phyloP scores from a whole-genome alignment of 805 yeast genomes.

The Kuraishia borneana region DNA sequence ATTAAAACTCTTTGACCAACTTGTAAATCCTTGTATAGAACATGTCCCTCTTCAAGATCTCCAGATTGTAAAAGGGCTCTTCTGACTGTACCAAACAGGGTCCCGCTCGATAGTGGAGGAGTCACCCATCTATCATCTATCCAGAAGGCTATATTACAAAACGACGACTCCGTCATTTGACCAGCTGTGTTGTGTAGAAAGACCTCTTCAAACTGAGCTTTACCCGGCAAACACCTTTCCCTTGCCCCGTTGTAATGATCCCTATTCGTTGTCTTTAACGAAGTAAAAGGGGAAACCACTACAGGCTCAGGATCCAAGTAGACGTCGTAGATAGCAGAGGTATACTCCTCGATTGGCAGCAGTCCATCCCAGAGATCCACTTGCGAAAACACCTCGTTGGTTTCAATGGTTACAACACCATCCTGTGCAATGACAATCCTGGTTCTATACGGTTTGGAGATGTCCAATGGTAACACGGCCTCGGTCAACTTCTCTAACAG shows the following conservation, averaged over 20 bases:
- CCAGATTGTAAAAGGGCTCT: constrained; percentile 47
- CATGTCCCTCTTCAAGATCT: constrained; percentile 39
- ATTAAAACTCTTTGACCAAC: constrained; percentile 63
- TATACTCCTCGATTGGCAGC: neutral
- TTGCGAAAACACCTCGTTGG: constrained; percentile 17
- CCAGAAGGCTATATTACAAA: constrained; percentile 66
- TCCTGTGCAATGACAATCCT: constrained; percentile 28
- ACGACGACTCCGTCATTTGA: constrained; percentile 70
- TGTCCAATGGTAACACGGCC: constrained; percentile 19
- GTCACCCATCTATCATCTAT: constrained; percentile 56
- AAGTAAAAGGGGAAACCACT: constrained; percentile 62
- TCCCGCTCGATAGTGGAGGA: constrained; percentile 69
- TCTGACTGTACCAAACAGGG: constrained; percentile 77
- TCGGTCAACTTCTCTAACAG: constrained; percentile 30
- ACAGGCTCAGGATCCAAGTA: constrained; percentile 46
- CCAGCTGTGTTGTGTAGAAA: constrained; percentile 50
- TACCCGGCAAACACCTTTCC: constrained; percentile 26
- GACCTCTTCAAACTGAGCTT: constrained; percentile 43
- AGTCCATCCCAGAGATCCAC: constrained; percentile 4
- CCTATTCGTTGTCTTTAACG: constrained; percentile 78
- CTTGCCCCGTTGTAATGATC: constrained; percentile 55
- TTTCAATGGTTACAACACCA: constrained; percentile 26
- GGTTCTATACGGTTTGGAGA: constrained; percentile 28
- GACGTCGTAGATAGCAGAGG: constrained; percentile 37
- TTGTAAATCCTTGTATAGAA: constrained; percentile 32